These are phyloP conservation scores for Didymosphaeria variabile DNA, from an alignment of 2,329 filamentous ascomycete genomes.

Conservation along the genomic window DNA sequence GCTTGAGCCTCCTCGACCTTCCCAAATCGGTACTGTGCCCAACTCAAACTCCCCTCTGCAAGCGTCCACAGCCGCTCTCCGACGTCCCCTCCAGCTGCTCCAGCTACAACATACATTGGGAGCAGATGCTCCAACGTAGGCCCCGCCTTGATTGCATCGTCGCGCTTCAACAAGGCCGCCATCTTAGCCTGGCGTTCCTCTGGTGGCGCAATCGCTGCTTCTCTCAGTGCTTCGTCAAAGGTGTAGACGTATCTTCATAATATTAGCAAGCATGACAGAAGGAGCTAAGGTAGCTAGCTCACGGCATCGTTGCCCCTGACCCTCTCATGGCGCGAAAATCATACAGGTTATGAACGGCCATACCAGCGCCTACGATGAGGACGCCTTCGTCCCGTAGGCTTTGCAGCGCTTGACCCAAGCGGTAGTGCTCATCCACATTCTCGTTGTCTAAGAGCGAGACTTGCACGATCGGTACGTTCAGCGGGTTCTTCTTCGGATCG, in stretches of 20 bases:
- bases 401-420: constrained; percentile 23
- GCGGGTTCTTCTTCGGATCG: constrained; percentile 47
- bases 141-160: constrained; percentile 69
- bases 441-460: constrained; percentile 27
- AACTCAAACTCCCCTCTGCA: constrained; percentile 62
- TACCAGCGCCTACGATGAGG: constrained; percentile 25
- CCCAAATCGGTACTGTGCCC: constrained; percentile 65
- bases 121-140: constrained; percentile 71
- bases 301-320: constrained; percentile 33
- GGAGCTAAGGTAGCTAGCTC: constrained; percentile 5
- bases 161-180: constrained; percentile 44
- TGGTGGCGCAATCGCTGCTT: constrained; percentile 35
- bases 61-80: constrained; percentile 60
- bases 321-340: constrained; percentile 38
- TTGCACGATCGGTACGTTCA: constrained; percentile 39
- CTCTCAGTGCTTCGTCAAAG: constrained; percentile 33
- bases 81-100: constrained; percentile 61
- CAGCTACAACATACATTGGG: constrained; percentile 65
- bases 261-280: background rate
- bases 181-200: constrained; percentile 44
- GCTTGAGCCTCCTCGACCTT: constrained; percentile 21
- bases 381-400: constrained; percentile 26
- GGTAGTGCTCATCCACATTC: constrained; percentile 24
- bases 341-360: constrained; percentile 47
- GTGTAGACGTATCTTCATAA: constrained; percentile 37